Evolutionary conservation across 2,329 filamentous ascomycete species (phyloP).

Genomic region (Pyricularia grisea): DNA sequence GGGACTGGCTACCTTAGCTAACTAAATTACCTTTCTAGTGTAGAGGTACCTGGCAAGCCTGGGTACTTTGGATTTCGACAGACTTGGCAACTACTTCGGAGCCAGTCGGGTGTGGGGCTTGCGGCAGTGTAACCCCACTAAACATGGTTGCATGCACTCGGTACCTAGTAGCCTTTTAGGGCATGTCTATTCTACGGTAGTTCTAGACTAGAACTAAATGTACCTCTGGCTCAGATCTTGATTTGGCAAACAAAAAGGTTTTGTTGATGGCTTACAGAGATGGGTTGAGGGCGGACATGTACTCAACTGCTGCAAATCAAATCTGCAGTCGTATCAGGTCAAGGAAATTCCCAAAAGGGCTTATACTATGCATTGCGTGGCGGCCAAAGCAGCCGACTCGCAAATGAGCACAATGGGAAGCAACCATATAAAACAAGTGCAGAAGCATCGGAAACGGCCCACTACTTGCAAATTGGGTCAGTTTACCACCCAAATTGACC

Average conservation of each 20-base stretch:
- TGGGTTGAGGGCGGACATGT: background rate
- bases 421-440: background rate
- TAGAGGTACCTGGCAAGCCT: background rate
- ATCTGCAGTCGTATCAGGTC: background rate
- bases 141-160: background rate
- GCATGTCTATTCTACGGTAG: too few relatives aligned
- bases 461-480: background rate
- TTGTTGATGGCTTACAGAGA: background rate
- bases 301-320: background rate
- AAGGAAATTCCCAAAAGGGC: background rate
- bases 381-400: background rate
- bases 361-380: background rate
- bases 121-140: background rate
- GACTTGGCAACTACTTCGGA: background rate
- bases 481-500: background rate
- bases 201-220: too few relatives aligned
- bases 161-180: background rate
- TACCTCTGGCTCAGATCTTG: background rate
- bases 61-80: background rate
- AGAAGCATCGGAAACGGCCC: background rate
- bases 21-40: background rate
- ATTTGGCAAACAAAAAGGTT: background rate
- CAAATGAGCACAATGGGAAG: background rate
- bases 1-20: background rate
- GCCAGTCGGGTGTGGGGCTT: background rate